Evolutionary conservation across 208 protist species (phyloP), one percentile per base, ranked within the genome.

Genomic region (Balamuthia mandrillaris): DNA sequence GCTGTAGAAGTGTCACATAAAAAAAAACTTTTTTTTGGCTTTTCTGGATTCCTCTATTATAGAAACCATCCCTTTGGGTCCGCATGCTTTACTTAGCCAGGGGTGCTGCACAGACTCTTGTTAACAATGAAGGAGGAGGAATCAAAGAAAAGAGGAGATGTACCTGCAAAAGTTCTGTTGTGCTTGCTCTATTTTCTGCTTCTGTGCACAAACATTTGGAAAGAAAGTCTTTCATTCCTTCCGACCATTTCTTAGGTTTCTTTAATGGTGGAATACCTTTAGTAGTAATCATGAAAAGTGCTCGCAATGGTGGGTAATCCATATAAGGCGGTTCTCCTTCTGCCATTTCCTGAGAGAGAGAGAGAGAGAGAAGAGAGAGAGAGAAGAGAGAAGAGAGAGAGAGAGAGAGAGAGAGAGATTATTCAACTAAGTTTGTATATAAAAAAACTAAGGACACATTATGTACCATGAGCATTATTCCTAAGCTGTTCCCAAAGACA

Each of bases 261-360:
- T 90, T 87, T 6, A 91, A 74, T 18, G 66, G 70, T 27, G 89
- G 89, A 39, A 88, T 90, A 74, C 88, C 88, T 47, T 90, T 90
- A 21, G 88, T 90, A 1, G 88, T 88, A 58, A 90, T 90, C 37
- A 88, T 45, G 52, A 90, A 90, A 2, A 90, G 60, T 16, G 88
- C 58, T 35, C 58, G 33, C n/a, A 91, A 61, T 14, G 88, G 90
- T 37, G 88, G 88, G 37, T 87, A 44, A n/a, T 91, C 82, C 29
- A 90, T 51, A 60, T 89, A 87, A 7, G 90, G 88, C 18, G 90
- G 88, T 47, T 91, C 41, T 5, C 37, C 45, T 14, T 89, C 86
- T 44, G 51, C 16, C 51, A 83, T 75, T 37, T 92, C 88, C 24
- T n/a, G n/a, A n/a, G n/a, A n/a, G n/a, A n/a, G n/a, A n/a, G n/a